Percentiles rank a stretch among this genome's conserved stretches.
phyloP scores from a whole-genome alignment of 441 rosid species.

The Gossypium trilobum region DNA sequence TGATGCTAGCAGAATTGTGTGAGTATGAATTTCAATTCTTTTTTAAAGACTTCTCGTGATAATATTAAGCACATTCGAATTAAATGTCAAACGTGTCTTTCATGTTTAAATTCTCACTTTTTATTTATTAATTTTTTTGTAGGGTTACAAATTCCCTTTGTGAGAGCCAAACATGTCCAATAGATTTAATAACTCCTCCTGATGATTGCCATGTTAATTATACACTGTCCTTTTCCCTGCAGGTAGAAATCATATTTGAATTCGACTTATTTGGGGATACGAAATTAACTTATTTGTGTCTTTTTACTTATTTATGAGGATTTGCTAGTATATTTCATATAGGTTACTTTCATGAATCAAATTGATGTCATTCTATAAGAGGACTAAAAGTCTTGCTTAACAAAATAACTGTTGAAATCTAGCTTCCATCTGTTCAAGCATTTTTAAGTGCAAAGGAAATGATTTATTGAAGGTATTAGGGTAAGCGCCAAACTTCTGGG shows the following conservation, averaged over 20 bases:
- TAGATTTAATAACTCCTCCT: slow-evolving; percentile 86
- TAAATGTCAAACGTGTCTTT: slow-evolving; percentile 9
- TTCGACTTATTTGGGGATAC: slow-evolving; percentile 15
- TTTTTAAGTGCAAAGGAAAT: not conserved
- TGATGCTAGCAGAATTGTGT: slow-evolving; percentile 69
- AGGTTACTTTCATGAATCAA: not conserved
- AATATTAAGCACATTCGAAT: not conserved
- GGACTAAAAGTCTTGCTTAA: slow-evolving; percentile 1
- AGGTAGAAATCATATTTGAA: slow-evolving; percentile 38
- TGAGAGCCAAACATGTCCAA: slow-evolving; percentile 71
- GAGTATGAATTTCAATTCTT: slow-evolving; percentile 40
- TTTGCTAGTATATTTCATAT: not conserved
- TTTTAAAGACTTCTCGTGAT: slow-evolving; percentile 6
- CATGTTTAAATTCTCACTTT: slow-evolving; percentile 1
- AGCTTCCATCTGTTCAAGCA: slow-evolving; percentile 7
- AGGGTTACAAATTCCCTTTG: slow-evolving; percentile 80
- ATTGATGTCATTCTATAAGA: not conserved
- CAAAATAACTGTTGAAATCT: not conserved
- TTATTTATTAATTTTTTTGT: slow-evolving; percentile 9
- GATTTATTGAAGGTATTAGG: not conserved
- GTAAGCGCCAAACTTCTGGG: not conserved
- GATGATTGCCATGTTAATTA: slow-evolving; percentile 98
- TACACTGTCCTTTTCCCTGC: slow-evolving; percentile 83
- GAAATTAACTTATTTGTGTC: not conserved
- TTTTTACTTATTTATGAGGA: not conserved